Base-by-base conservation (phyloP, 1,139 yeast species). In the Nakaseomyces bracarensis region DNA sequence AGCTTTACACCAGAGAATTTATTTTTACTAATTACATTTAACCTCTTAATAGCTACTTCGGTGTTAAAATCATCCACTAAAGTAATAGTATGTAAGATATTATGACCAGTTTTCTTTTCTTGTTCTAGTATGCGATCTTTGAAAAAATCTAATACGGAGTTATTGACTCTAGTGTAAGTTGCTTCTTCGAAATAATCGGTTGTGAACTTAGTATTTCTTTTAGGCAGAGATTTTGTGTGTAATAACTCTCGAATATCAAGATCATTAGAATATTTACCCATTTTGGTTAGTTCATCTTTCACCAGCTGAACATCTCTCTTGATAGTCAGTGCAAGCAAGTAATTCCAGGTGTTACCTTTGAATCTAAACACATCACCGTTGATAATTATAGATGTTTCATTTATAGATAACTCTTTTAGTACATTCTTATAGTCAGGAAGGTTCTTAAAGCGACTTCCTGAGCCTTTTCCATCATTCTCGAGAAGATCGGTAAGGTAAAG, bases 351-450 rank as follows among this genome's bases (percentile, higher is more conserved):
- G 35, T 61, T 60, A 20, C 49, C 45, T 42, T 49, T 56, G 44
- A 62, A 64, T 4, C 61, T 71, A 48, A 67, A 63, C 20, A 84
- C 70, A 2, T 80, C 76, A 35, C 97, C 97, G 60, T 91, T 84
- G 33, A 78, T 75, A 41, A 86, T 71, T 3, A 85, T 66, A 0
- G 75, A 64, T 0, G 89, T 79, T 1, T 62, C 57, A 0, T 52
- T 44, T 27, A 81, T 61, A 2, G 76, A 74, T 42, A 77, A 66
- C 1, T 61, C 57, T 4, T 55, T 42, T n/a, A 66, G 50, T 52
- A 75, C 64, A n/a, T 54, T 54, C 1, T 42, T 22, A 10, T 53
- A 48, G 19, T 51, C 40, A 6, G 63, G 58, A 3, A 55, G 26
- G 4, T 47, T 26, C 3, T 40, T 41, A 14, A 37, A 37, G n/a